phyloP scores from a whole-genome alignment of 2,329 filamentous ascomycete genomes.

The Pyrenophora tritici-repentis region DNA sequence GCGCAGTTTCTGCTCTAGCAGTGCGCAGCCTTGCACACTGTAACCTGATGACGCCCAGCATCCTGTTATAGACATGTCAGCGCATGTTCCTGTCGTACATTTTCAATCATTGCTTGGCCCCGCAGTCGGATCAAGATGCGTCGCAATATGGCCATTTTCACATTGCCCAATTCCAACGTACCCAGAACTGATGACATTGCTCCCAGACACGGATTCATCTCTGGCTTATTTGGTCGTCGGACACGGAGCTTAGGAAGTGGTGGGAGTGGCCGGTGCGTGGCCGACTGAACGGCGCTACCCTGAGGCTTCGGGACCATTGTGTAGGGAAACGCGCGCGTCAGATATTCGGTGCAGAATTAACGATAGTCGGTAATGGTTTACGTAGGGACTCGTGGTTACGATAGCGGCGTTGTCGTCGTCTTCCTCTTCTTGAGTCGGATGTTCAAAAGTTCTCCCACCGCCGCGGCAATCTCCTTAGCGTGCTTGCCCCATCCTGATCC shows the following conservation, averaged over 20 bases:
- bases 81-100: conserved; percentile 6
- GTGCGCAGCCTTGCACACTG: conserved; percentile 63
- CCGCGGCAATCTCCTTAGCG: conserved; percentile 20
- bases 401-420: conserved; percentile 3
- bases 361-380: neutral
- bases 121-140: neutral
- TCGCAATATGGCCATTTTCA: neutral
- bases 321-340: conserved; percentile 7
- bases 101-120: neutral
- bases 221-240: conserved; percentile 65
- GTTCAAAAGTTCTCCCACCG: conserved; percentile 23
- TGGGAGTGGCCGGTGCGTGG: conserved; percentile 57
- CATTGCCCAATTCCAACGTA: conserved; percentile 45
- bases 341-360: neutral
- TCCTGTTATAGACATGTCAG: conserved; percentile 55
- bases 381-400: neutral
- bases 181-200: conserved; percentile 71
- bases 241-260: conserved; percentile 68
- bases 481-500: conserved; percentile 11
- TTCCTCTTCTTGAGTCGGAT: neutral
- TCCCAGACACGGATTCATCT: conserved; percentile 67
- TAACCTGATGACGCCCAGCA: conserved; percentile 84
- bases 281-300: conserved; percentile 39
- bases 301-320: conserved; percentile 47
- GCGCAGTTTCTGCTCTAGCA: conserved; percentile 64